These are phyloP conservation scores for Tylopilus sp. DNA, from an alignment of 1,284 basidiomycete species.

Conservation along the genomic window DNA sequence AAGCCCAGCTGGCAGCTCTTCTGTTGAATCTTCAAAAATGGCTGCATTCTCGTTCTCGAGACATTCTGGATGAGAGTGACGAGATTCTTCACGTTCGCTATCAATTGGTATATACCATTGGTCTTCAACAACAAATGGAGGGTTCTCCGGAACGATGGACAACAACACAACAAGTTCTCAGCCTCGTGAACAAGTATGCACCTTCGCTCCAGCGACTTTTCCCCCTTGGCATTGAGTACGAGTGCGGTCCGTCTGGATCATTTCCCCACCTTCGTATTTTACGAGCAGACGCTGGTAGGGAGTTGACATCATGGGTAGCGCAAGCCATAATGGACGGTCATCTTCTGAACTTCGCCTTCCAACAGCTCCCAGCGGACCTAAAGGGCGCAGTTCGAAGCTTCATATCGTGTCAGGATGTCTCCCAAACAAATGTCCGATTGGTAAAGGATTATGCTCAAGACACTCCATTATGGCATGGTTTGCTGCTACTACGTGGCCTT, in stretches of 20 bases:
- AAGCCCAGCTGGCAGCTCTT: background rate
- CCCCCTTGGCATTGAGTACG: conserved; percentile 10
- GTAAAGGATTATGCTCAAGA: background rate
- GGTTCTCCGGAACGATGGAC: conserved; percentile 48
- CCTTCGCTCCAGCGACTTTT: background rate
- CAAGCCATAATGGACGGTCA: conserved; percentile 27
- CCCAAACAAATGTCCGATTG: background rate
- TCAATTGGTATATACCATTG: conserved; percentile 47
- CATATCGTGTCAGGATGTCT: background rate
- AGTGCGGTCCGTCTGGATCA: conserved; percentile 8
- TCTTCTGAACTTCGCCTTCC: conserved; percentile 15
- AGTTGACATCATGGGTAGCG: conserved; percentile 7
- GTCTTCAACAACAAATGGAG: conserved; percentile 42
- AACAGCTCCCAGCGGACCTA: background rate
- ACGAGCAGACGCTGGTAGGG: background rate
- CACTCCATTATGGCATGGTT: background rate
- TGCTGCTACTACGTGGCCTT: background rate
- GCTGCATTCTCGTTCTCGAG: conserved; percentile 31
- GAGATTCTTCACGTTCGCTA: conserved; percentile 41
- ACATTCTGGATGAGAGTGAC: conserved; percentile 47
- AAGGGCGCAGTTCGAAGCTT: background rate
- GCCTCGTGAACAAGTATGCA: conserved; percentile 17
- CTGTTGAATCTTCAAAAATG: conserved; percentile 24
- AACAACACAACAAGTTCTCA: conserved; percentile 42
- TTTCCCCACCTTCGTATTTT: conserved; percentile 40